These are phyloP conservation scores for Parsonsia alboflavescens DNA, from an alignment of 257 asterid genomes.

Conservation along the genomic window DNA sequence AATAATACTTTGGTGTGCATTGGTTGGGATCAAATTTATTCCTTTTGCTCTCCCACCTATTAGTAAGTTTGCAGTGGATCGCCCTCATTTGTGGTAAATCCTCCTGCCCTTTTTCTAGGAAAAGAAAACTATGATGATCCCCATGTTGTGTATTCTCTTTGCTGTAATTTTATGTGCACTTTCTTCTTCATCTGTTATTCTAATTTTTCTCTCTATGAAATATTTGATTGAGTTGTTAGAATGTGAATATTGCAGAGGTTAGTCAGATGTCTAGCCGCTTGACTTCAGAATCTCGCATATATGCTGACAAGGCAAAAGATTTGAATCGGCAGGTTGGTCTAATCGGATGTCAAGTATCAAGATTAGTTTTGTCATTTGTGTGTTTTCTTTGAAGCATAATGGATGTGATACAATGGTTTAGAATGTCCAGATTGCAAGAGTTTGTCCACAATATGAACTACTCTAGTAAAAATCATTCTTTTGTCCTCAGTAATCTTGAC, in stretches of 20 bases:
- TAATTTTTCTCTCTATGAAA: background rate
- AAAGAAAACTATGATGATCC: background rate
- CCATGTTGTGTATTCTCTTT: background rate
- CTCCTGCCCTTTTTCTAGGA: background rate
- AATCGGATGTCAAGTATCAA: background rate
- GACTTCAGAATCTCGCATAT: slow-evolving; percentile 84
- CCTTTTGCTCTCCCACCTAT: background rate
- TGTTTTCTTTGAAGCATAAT: background rate
- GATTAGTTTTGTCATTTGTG: background rate
- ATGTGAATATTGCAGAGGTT: slow-evolving; percentile 48
- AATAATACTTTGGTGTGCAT: background rate
- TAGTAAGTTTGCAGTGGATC: background rate
- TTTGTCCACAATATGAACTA: background rate
- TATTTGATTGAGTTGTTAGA: background rate
- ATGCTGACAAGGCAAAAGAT: slow-evolving; percentile 87
- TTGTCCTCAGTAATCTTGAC: background rate
- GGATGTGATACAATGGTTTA: background rate
- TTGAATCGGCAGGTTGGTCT: slow-evolving; percentile 79
- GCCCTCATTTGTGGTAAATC: background rate
- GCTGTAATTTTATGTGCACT: background rate
- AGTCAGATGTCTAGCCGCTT: slow-evolving; percentile 88
- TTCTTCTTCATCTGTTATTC: background rate
- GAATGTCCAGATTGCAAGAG: background rate
- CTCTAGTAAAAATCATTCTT: background rate
- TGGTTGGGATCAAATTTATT: background rate